Evolutionary conservation across 306 rosid genomes (phyloP).

Genomic region (Glycyrrhiza uralensis): DNA sequence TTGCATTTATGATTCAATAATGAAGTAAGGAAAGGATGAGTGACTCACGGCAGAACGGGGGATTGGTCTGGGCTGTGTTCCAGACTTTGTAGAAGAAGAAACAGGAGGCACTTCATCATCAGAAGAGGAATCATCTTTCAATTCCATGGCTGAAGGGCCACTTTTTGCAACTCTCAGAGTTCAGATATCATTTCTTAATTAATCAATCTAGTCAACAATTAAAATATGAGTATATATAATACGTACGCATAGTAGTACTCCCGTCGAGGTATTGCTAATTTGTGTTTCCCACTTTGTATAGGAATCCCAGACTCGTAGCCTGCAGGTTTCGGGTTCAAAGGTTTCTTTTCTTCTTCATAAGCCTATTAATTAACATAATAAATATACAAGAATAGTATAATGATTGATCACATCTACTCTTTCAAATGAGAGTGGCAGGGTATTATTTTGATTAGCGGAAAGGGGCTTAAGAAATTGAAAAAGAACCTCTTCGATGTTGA

Average conservation of each 20-base stretch:
- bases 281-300: conserved; percentile 44
- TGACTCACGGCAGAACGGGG: conserved; percentile 61
- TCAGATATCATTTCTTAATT: conserved; percentile 5
- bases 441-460: not conserved
- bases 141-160: conserved; percentile 65
- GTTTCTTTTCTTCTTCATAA: conserved; percentile 48
- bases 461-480: not conserved
- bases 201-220: too few species aligned
- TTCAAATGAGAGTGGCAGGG: not conserved
- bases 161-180: conserved; percentile 62
- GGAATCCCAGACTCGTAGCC: conserved; percentile 38
- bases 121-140: conserved; percentile 54
- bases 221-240: too few species aligned
- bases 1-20: too few species aligned
- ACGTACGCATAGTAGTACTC: conserved; percentile 71
- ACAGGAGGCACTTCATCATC: conserved; percentile 56
- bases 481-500: conserved; percentile 35
- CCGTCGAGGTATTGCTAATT: conserved; percentile 44
- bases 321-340: conserved; percentile 47
- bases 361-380: conserved; percentile 15
- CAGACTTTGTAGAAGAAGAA: conserved; percentile 14
- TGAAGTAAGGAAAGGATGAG: too few species aligned
- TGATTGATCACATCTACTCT: not conserved
- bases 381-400: not conserved
- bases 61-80: conserved; percentile 57